Evolutionary conservation across 345 rosid genomes (phyloP).

Genomic region (Bruguiera parviflora): DNA sequence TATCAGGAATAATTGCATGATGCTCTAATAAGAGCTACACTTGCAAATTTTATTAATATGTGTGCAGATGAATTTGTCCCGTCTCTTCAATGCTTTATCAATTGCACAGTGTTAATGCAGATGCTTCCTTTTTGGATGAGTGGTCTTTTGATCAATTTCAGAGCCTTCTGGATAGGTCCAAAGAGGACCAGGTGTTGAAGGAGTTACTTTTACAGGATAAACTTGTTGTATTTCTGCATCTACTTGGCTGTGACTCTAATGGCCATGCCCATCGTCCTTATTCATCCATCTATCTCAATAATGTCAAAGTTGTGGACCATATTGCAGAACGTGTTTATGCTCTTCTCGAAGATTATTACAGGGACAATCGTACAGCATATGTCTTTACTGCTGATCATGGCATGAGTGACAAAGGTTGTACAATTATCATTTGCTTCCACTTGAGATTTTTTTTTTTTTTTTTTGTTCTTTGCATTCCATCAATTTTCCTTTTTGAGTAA

Average conservation of each 20-base stretch:
- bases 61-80: not conserved
- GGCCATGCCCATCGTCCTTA: slow-evolving; percentile 97
- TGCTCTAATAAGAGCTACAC: too few species aligned
- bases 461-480: not conserved
- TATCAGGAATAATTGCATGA: too few species aligned
- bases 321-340: slow-evolving; percentile 71
- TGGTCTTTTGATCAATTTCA: slow-evolving; percentile 97
- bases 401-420: slow-evolving; percentile 92
- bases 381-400: slow-evolving; percentile 96
- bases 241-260: slow-evolving; percentile 98
- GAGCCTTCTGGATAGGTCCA: slow-evolving; percentile 81
- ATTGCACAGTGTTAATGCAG: slow-evolving; percentile 52
- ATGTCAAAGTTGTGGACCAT: slow-evolving; percentile 88
- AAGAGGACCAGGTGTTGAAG: slow-evolving; percentile 63
- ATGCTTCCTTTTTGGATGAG: slow-evolving; percentile 98
- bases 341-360: slow-evolving; percentile 77
- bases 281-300: slow-evolving; percentile 89
- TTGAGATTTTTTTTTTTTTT: not conserved
- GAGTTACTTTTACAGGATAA: slow-evolving; percentile 75
- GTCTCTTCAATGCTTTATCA: slow-evolving; percentile 24
- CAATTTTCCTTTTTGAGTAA: not conserved
- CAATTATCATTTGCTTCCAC: slow-evolving; percentile 3
- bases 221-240: slow-evolving; percentile 82
- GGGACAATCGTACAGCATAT: slow-evolving; percentile 85
- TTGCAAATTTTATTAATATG: too few species aligned